Conservation (phyloP, 176 grass and related monocot species). For the Avena atlantica region DNA sequence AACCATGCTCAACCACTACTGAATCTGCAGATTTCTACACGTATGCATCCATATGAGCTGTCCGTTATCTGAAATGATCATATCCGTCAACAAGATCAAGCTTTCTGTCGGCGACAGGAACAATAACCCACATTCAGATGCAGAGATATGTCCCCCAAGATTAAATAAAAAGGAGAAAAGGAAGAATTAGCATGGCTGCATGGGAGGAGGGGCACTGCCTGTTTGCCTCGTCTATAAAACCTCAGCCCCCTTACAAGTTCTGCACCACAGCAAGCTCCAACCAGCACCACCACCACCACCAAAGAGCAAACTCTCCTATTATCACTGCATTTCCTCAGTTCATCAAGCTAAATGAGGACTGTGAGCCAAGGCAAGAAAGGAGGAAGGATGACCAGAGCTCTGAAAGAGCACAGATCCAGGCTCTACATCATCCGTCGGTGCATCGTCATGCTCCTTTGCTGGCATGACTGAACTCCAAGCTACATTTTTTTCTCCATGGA, state of each 20-base stretch:
- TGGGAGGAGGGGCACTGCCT: slow-evolving; percentile 49
- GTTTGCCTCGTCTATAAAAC: slow-evolving; percentile 58
- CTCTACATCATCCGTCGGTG: slow-evolving; percentile 73
- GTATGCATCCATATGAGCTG: slow-evolving; percentile 57
- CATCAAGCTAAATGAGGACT: slow-evolving; percentile 48
- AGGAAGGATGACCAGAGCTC: slow-evolving; percentile 54
- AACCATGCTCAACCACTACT: slow-evolving; percentile 44
- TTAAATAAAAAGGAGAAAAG: slow-evolving; percentile 25
- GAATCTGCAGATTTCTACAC: slow-evolving; percentile 52
- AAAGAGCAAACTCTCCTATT: slow-evolving; percentile 27
- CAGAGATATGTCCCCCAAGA: slow-evolving; percentile 55
- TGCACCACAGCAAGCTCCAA: slow-evolving; percentile 44
- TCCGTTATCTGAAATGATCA: slow-evolving; percentile 43
- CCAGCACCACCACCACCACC: slow-evolving; percentile 13
- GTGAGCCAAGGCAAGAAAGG: slow-evolving; percentile 57
- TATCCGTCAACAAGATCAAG: slow-evolving; percentile 56
- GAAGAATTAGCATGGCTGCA: slow-evolving; percentile 38
- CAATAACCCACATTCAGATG: slow-evolving; percentile 51
- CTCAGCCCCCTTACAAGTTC: slow-evolving; percentile 13
- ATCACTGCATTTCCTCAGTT: slow-evolving; percentile 24
- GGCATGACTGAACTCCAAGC: slow-evolving; percentile 56
- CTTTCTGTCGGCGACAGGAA: slow-evolving; percentile 55
- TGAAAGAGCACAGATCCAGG: slow-evolving; percentile 71
- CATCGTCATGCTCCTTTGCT: slow-evolving; percentile 81
- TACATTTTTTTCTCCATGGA: slow-evolving; percentile 35